Evolutionary conservation across 2,329 filamentous ascomycete species (phyloP).

Genomic region (Fusarium secorum): DNA sequence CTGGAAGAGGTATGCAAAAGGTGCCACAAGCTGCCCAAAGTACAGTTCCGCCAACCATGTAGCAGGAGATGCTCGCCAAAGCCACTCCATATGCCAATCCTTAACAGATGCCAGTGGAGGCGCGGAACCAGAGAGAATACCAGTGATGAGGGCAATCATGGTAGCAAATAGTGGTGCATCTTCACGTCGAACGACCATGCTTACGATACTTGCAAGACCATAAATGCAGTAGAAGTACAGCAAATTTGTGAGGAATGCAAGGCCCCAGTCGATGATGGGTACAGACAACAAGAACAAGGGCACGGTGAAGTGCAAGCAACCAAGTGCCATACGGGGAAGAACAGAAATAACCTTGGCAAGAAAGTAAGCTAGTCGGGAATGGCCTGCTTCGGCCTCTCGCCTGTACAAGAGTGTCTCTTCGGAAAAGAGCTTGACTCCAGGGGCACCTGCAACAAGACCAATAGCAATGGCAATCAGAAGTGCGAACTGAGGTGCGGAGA

Average conservation of each 20-base stretch:
- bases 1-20: conserved; percentile 60
- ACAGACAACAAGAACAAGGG: conserved; percentile 58
- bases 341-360: conserved; percentile 62
- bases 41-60: conserved; percentile 66
- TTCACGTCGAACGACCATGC: conserved; percentile 63
- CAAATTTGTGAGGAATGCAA: conserved; percentile 60
- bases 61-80: conserved; percentile 62
- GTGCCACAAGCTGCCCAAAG: conserved; percentile 59
- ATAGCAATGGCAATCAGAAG: conserved; percentile 63
- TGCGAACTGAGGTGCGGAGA: conserved; percentile 59
- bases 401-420: conserved; percentile 53
- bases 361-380: conserved; percentile 64
- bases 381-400: conserved; percentile 64
- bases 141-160: conserved; percentile 61
- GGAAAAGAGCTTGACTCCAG: conserved; percentile 65
- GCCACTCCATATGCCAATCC: conserved; percentile 61
- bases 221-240: conserved; percentile 67
- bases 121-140: conserved; percentile 62
- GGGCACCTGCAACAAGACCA: conserved; percentile 59
- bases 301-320: conserved; percentile 63
- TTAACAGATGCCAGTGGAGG: conserved; percentile 59
- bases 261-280: conserved; percentile 58
- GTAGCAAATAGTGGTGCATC: conserved; percentile 65
- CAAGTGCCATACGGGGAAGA: conserved; percentile 59
- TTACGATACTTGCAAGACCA: conserved; percentile 60